Evolutionary conservation across 1,284 basidiomycete genomes (phyloP).

Genomic region (Ceratobasidium papillatum): DNA sequence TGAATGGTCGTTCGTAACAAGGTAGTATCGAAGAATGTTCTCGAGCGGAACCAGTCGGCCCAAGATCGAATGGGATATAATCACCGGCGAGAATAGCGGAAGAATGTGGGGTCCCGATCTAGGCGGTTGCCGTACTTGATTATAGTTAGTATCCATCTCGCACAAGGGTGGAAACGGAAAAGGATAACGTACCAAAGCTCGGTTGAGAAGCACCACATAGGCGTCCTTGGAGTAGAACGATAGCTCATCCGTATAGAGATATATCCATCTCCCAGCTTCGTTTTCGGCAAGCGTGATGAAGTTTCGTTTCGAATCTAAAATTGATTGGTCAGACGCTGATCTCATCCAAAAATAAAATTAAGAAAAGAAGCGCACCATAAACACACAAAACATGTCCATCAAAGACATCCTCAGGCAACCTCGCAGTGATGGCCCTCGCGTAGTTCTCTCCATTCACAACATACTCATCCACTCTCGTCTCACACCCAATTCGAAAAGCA

Average conservation of each 20-base stretch:
- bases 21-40: too few species aligned
- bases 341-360: background rate
- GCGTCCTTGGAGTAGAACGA: constrained; percentile 1
- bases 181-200: background rate
- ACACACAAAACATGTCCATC: background rate
- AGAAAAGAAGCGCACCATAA: background rate
- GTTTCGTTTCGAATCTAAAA: constrained; percentile 2
- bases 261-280: background rate
- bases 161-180: background rate
- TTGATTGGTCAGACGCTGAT: background rate
- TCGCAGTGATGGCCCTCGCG: background rate
- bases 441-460: background rate
- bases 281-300: background rate
- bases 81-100: background rate
- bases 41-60: too few species aligned
- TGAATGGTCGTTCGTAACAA: too few species aligned
- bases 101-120: background rate
- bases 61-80: too few species aligned
- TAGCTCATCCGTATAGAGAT: background rate
- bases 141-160: background rate
- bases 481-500: background rate
- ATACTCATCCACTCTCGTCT: background rate
- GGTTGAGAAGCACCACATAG: background rate
- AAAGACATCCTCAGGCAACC: background rate
- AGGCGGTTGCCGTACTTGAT: background rate